Evolutionary conservation across 192 early-diverging fungal species (phyloP).

Genomic region (Paraglomus brasilianum): DNA sequence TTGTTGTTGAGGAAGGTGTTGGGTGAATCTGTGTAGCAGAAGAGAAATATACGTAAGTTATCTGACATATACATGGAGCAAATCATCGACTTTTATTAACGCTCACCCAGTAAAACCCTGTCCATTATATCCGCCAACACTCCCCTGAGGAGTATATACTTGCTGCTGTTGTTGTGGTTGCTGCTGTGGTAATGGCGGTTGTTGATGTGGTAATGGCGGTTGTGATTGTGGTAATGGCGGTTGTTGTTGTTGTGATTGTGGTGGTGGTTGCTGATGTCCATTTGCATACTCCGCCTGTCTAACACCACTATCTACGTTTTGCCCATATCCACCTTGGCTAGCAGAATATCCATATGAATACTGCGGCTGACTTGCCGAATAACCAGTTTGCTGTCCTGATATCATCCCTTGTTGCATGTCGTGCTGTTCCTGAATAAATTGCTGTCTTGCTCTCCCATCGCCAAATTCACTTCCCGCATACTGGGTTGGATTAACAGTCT

Average conservation of each 20-base stretch:
- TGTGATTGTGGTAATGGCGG: neutral
- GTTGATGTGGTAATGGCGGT: neutral
- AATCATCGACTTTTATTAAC: no score
- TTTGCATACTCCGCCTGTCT: no score
- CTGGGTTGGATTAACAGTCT: slow-evolving; percentile 5
- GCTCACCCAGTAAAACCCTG: no score
- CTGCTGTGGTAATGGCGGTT: neutral
- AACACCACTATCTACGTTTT: no score
- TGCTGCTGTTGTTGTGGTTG: neutral
- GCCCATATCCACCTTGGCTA: no score
- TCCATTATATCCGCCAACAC: no score
- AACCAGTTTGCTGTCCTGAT: neutral
- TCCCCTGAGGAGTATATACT: neutral
- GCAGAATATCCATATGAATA: neutral
- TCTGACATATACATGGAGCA: no score
- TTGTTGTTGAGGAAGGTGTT: no score
- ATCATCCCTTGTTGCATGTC: slow-evolving; percentile 6
- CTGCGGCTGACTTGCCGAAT: neutral
- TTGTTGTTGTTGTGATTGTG: slow-evolving; percentile 2
- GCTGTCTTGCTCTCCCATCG: no score
- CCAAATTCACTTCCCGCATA: neutral
- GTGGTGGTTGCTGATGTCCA: neutral
- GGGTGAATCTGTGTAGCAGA: no score
- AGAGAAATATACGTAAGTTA: no score
- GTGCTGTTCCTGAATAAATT: neutral